Base-by-base conservation (phyloP, 2,329 filamentous ascomycete species). In the Fusarium longipes region DNA sequence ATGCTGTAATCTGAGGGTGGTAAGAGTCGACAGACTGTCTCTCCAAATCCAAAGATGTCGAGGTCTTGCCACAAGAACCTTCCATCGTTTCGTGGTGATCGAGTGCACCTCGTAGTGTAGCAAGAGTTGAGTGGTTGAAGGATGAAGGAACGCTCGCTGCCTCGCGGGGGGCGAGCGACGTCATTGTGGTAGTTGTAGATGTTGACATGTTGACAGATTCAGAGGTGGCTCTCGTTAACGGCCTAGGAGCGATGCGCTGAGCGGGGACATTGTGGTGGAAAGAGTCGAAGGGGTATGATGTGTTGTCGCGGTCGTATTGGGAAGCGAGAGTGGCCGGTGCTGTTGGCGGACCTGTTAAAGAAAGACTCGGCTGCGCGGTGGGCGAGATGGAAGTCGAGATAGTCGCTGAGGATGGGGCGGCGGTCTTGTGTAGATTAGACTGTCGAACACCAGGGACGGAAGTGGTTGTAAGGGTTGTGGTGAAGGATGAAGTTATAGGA, bases 151-250 rank as follows among this genome's bases (percentile, higher is more conserved):
- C 71, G 57, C 72, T 74, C 40, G 73, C 65, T n/a, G 72, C 64
- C 53, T 79, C 74, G 50, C 73, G 74, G 33, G 63, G 64, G 33
- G 60, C 67, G 36, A 76, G 45, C 48, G 73, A 68, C 27, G 77
- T 68, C 29, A 75, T 68, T 50, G 75, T 72, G n/a, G 78, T 69
- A 45, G 77, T 74, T 43, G 73, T 71, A 36, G 77, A 74, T 40
- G 79, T 68, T 51, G 74, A 74, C 77, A 78, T 78, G 32, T 67
- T 67, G 33, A 64, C 67, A n/a, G 71, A 68, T 57, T 74, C 70
- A 61, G 75, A 74, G 47, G 75, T 74, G 58, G 75, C 75, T 57
- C 78, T 76, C 62, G 74, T 80, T 74, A 83, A 63, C 73, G 76
- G 72, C 69, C 73, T 76, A 70, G 76, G 74, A 72, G 80, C 74